A percentile compares a stretch with the other conserved stretches of the same genome.
phyloP scores from a whole-genome alignment of 176 grass and related monocot genomes.

The Coix lacrymajobi region DNA sequence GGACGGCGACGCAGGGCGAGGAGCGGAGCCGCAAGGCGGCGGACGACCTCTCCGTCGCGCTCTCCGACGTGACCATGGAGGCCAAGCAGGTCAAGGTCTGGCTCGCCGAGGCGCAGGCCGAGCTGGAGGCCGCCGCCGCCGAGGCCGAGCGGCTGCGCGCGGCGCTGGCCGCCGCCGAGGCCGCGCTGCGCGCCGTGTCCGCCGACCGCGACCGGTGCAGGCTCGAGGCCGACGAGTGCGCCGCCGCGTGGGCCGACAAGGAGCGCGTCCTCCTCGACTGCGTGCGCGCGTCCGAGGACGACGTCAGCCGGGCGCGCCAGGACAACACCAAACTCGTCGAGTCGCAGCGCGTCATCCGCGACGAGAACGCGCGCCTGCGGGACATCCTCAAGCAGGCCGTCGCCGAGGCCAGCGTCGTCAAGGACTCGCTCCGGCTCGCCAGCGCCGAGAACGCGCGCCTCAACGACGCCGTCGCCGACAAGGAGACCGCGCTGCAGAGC shows the following conservation, averaged over 20 bases:
- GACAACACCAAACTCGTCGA: constrained; percentile 73
- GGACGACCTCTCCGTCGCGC: constrained; percentile 69
- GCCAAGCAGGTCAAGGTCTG: constrained; percentile 55
- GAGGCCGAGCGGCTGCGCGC: constrained; percentile 27
- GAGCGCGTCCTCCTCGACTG: constrained; percentile 72
- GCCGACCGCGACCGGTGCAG: constrained; percentile 43
- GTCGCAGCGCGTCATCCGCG: constrained; percentile 77
- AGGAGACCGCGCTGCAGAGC: neutral
- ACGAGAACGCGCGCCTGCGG: constrained; percentile 77
- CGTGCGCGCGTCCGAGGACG: constrained; percentile 75
- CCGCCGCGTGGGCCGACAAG: constrained; percentile 61
- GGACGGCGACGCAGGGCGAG: constrained; percentile 52
- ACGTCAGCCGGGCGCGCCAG: constrained; percentile 51
- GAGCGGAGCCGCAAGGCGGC: constrained; percentile 69
- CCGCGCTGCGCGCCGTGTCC: constrained; percentile 4
- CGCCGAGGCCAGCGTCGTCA: constrained; percentile 54
- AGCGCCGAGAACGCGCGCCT: constrained; percentile 64
- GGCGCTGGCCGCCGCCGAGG: constrained; percentile 20
- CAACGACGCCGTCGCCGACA: constrained; percentile 46
- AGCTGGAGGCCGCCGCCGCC: constrained; percentile 46
- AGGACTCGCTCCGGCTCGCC: constrained; percentile 60
- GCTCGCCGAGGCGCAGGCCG: constrained; percentile 51
- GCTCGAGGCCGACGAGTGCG: constrained; percentile 61
- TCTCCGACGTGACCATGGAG: constrained; percentile 77
- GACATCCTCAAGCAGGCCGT: constrained; percentile 96